Evolutionary conservation across 1,139 yeast genomes (phyloP).

Genomic region (Blastobotrys elegans): DNA sequence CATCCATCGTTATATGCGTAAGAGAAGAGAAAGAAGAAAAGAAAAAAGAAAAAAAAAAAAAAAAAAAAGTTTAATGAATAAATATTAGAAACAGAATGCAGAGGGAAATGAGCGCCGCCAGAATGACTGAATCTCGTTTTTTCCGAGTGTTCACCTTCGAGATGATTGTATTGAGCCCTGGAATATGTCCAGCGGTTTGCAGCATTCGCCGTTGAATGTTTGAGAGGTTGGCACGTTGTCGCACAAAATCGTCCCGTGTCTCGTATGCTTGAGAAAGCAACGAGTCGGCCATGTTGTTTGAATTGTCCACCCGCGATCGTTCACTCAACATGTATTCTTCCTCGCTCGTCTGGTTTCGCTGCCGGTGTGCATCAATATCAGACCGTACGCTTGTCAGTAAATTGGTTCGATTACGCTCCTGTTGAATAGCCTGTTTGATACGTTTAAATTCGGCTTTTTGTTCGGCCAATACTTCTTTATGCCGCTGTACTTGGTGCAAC

Average conservation of each 20-base stretch:
- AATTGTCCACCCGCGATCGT: slow-evolving; percentile 62
- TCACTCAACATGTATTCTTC: slow-evolving; percentile 77
- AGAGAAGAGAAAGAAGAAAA: not conserved
- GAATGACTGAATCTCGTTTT: slow-evolving; percentile 80
- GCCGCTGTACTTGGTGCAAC: slow-evolving; percentile 77
- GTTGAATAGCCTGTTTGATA: slow-evolving; percentile 54
- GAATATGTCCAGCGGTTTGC: slow-evolving; percentile 60
- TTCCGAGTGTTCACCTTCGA: slow-evolving; percentile 82
- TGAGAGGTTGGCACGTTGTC: slow-evolving; percentile 62
- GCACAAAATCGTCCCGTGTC: slow-evolving; percentile 76
- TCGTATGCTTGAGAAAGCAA: slow-evolving; percentile 78
- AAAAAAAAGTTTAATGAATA: slow-evolving; percentile 31
- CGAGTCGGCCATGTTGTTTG: slow-evolving; percentile 73
- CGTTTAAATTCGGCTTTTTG: slow-evolving; percentile 61
- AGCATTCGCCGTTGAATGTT: slow-evolving; percentile 63
- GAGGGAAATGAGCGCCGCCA: slow-evolving; percentile 65
- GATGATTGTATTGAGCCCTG: slow-evolving; percentile 76
- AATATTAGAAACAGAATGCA: slow-evolving; percentile 71
- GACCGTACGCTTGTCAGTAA: slow-evolving; percentile 68
- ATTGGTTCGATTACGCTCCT: slow-evolving; percentile 72
- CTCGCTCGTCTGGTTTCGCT: slow-evolving; percentile 35
- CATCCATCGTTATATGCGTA: slow-evolving; percentile 21
- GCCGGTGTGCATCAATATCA: slow-evolving; percentile 62
- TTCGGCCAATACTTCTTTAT: slow-evolving; percentile 68
- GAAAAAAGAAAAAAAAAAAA: not conserved